Evolutionary conservation across 257 asterid genomes (phyloP).

Genomic region (Solanum chmielewskii): DNA sequence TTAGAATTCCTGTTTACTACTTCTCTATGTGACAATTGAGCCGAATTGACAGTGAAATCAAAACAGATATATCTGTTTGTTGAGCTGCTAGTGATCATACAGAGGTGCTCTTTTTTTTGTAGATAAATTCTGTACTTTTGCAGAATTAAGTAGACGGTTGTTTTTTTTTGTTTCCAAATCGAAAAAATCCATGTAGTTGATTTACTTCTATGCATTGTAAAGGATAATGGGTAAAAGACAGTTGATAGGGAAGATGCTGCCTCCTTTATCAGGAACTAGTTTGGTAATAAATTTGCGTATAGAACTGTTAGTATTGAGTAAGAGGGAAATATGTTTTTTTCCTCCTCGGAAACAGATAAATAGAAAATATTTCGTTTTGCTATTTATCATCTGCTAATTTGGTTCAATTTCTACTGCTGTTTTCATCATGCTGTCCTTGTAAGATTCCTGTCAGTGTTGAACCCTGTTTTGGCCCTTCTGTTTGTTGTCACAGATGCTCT

Average conservation of each 20-base stretch:
- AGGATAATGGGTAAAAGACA: neutral
- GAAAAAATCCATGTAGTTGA: neutral
- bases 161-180: neutral
- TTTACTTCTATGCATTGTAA: neutral
- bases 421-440: neutral
- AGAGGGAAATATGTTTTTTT: neutral
- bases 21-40: neutral
- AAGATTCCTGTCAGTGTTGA: neutral
- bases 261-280: neutral
- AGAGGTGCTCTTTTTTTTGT: neutral
- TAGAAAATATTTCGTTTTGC: neutral
- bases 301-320: neutral
- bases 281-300: neutral
- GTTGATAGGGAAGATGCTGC: neutral
- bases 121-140: neutral
- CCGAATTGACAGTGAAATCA: neutral
- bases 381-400: neutral
- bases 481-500: conserved; percentile 64
- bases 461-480: neutral
- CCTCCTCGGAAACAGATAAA: neutral
- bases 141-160: neutral
- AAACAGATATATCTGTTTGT: neutral
- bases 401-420: neutral
- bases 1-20: neutral
- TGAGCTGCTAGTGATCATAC: neutral